Base-by-base conservation (phyloP, 768 basidiomycete genomes). In the Ramaria rubella region DNA sequence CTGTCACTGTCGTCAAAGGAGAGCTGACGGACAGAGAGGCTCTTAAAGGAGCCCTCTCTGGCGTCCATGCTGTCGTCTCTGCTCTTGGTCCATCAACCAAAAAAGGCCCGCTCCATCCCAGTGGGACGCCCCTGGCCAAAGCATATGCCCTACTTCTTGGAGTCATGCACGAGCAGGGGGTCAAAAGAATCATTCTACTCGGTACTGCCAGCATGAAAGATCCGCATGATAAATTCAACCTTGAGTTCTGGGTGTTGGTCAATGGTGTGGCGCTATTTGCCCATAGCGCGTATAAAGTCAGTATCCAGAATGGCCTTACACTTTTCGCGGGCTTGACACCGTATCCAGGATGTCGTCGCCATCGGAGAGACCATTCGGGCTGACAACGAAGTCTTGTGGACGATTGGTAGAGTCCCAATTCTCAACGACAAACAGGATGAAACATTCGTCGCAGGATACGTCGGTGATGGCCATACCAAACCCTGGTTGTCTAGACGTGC, bases 141-240 rank as follows among this genome's bases (percentile, higher is more conserved):
- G 83, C 77, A 21, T 89, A 87, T 66, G 65, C 69, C 17, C 61
- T 69, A 36, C 64, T 90, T 61, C 73, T 90, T 61, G 74, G 75
- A 19, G 55, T 75, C 49, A 86, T 88, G 85, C 70, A 73, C 55
- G 67, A 72, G 30, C 72, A 75, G 33, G 63, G 68, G 30, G 73
- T 87, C 58, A 78, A 72, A 36, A 81, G 86, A 4, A 74, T 89
- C 62, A 76, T 90, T 49, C 75, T 77, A 24, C 80, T 90, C 15
- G 85, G 84, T 11, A 87, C 87, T 1, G 70, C 81, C 3, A 85
- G 85, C 40, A 83, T 83, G 60, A 70, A 69, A 43, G 86, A 88
- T 67, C 72, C 76, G 21, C 67, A 75, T 48, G 87, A 89, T 69
- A 77, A 77, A 59, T 78, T 70, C 62, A 82, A 75, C 68, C 49